These are phyloP conservation scores for Davidsoniella virescens DNA, from an alignment of 2,329 filamentous ascomycete genomes.

Conservation along the genomic window DNA sequence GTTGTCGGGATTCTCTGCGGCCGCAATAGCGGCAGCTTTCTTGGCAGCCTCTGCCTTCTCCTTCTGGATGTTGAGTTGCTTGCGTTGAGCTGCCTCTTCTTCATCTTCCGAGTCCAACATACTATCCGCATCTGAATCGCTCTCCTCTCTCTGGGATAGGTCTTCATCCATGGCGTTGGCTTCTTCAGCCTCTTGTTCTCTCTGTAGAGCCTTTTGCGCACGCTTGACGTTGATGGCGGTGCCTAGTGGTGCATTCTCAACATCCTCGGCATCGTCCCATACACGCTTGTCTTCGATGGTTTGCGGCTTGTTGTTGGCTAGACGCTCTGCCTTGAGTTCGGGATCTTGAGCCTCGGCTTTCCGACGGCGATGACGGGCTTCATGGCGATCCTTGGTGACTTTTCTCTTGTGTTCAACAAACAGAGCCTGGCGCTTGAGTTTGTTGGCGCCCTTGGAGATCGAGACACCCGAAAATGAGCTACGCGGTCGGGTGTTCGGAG, in stretches of 20 bases:
- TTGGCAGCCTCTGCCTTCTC: constrained; percentile 6
- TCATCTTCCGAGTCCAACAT: constrained; percentile 55
- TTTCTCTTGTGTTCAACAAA: constrained; percentile 68
- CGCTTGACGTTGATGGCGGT: constrained; percentile 41
- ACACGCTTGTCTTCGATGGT: constrained; percentile 79
- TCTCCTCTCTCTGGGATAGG: constrained; percentile 27
- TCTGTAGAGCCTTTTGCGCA: constrained; percentile 36
- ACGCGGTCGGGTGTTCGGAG: constrained; percentile 14
- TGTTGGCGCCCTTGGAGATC: constrained; percentile 45
- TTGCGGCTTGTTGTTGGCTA: constrained; percentile 60
- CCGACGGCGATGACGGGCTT: constrained; percentile 61
- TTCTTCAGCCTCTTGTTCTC: constrained; percentile 31
- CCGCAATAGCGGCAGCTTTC: constrained; percentile 31
- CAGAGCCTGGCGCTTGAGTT: constrained; percentile 60
- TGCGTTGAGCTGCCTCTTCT: constrained; percentile 29
- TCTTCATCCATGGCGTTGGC: constrained; percentile 26
- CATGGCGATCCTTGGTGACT: constrained; percentile 56
- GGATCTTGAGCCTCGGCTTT: constrained; percentile 78
- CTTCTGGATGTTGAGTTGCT: constrained; percentile 26
- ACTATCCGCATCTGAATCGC: constrained; percentile 52
- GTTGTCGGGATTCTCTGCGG: constrained; percentile 43
- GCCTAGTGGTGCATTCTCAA: constrained; percentile 34
- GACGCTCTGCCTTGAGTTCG: constrained; percentile 51
- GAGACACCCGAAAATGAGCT: constrained; percentile 18
- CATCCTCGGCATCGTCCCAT: constrained; percentile 62